Evolutionary conservation across 2,329 filamentous ascomycete species (phyloP).

Genomic region (Akanthomyces dipterigenus): DNA sequence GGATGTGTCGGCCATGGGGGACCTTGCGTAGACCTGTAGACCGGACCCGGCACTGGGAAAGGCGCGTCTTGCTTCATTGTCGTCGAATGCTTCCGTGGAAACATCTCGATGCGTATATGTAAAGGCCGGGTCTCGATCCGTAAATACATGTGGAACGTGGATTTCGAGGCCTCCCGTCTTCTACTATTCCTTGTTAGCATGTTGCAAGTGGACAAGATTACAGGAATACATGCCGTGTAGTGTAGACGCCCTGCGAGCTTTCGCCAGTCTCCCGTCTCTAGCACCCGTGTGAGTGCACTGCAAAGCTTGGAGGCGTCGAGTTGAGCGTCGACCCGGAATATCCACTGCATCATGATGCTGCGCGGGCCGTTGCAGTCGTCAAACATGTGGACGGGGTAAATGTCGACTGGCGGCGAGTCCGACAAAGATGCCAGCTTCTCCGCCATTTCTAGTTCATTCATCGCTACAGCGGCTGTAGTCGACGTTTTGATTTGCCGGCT

Average conservation of each 20-base stretch:
- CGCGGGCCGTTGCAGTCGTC: constrained; percentile 22
- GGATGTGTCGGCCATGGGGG: background rate
- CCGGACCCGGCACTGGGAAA: background rate
- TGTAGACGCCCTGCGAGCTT: constrained; percentile 39
- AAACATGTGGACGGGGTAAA: constrained; percentile 27
- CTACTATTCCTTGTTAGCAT: background rate
- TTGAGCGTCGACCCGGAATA: constrained; percentile 38
- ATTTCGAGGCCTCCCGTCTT: background rate
- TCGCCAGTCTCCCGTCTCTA: constrained; percentile 38
- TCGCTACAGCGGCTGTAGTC: no score
- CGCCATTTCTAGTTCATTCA: background rate
- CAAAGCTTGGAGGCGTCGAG: constrained; percentile 35
- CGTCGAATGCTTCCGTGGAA: background rate
- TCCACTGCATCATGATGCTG: constrained; percentile 24
- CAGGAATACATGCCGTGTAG: background rate
- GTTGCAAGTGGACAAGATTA: no score
- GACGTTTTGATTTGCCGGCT: no score
- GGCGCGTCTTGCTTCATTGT: background rate
- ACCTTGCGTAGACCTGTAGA: background rate
- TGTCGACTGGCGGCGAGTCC: constrained; percentile 9
- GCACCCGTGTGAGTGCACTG: constrained; percentile 27
- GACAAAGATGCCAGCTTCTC: background rate
- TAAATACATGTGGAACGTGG: background rate
- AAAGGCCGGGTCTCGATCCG: background rate
- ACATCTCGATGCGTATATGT: background rate